A percentile compares a stretch with the other conserved stretches of the same genome.
phyloP scores from a whole-genome alignment of 768 basidiomycete genomes.

The Suillus lakei region DNA sequence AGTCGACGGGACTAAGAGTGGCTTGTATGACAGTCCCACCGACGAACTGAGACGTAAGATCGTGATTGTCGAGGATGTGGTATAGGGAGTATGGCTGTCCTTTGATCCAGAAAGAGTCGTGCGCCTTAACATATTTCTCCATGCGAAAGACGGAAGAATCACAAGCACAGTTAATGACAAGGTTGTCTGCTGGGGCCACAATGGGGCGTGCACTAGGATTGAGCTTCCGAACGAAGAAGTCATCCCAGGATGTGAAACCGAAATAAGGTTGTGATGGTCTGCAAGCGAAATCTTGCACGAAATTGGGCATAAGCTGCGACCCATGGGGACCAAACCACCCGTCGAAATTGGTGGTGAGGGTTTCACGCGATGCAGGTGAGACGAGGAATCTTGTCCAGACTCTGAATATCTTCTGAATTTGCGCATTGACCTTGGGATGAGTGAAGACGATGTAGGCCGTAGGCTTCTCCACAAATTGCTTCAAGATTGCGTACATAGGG shows the following conservation, averaged over 20 bases:
- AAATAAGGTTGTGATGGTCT: slow-evolving; percentile 37
- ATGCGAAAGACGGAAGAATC: slow-evolving; percentile 51
- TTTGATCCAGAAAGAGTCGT: slow-evolving; percentile 65
- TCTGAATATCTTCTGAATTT: slow-evolving; percentile 53
- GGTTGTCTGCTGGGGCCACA: slow-evolving; percentile 24
- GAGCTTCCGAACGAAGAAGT: slow-evolving; percentile 57
- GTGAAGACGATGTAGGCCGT: slow-evolving; percentile 31
- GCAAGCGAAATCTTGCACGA: slow-evolving; percentile 45
- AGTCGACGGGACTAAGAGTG: slow-evolving; percentile 57
- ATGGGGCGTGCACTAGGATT: slow-evolving; percentile 47
- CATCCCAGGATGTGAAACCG: slow-evolving; percentile 56
- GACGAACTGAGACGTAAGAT: slow-evolving; percentile 44
- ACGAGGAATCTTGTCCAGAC: slow-evolving; percentile 54
- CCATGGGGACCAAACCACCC: slow-evolving; percentile 56
- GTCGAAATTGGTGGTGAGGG: slow-evolving; percentile 40
- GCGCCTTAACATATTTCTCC: slow-evolving; percentile 42
- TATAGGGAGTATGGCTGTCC: slow-evolving; percentile 61
- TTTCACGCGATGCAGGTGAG: slow-evolving; percentile 45
- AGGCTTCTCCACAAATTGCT: too few species aligned
- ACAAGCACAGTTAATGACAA: slow-evolving; percentile 55
- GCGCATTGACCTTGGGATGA: slow-evolving; percentile 48
- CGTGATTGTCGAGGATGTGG: slow-evolving; percentile 55
- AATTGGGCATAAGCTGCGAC: slow-evolving; percentile 25
- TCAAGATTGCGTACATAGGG: too few species aligned
- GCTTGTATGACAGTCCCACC: slow-evolving; percentile 61